A percentile compares a stretch with the other conserved stretches of the same genome.
Conservation (phyloP, 306 rosid genomes). For the Cucumis melo region DNA sequence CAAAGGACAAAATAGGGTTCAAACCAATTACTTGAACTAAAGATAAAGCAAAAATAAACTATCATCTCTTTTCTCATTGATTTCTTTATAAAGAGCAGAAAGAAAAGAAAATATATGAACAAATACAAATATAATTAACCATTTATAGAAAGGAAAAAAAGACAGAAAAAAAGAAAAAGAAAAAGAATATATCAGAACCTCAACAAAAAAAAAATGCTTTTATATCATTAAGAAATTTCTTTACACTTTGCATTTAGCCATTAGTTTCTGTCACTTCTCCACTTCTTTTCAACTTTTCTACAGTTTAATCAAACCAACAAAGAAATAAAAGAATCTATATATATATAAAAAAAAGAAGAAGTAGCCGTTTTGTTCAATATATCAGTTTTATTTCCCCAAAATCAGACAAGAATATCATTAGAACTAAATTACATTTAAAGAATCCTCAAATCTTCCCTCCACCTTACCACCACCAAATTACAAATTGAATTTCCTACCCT, state of each 20-base stretch:
- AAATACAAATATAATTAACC: neutral
- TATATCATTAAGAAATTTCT: slow-evolving; percentile 1
- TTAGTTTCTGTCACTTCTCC: slow-evolving; percentile 36
- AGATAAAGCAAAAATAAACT: neutral
- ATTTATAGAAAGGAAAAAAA: neutral
- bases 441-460: neutral
- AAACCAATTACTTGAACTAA: neutral
- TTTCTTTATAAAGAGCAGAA: neutral
- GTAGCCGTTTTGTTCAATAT: neutral
- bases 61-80: neutral
- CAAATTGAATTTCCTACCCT: neutral
- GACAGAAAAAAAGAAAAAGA: neutral
- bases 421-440: neutral
- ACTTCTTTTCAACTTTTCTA: slow-evolving; percentile 22
- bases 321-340: neutral
- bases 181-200: neutral
- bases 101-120: neutral
- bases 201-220: neutral
- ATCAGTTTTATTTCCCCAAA: neutral
- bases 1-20: neutral
- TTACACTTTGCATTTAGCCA: slow-evolving; percentile 22
- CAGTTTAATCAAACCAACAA: slow-evolving; percentile 7
- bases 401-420: neutral
- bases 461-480: neutral
- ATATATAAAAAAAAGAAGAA: neutral